Conservation (phyloP, 1,139 yeast genomes). For the Pichia inconspicua region DNA sequence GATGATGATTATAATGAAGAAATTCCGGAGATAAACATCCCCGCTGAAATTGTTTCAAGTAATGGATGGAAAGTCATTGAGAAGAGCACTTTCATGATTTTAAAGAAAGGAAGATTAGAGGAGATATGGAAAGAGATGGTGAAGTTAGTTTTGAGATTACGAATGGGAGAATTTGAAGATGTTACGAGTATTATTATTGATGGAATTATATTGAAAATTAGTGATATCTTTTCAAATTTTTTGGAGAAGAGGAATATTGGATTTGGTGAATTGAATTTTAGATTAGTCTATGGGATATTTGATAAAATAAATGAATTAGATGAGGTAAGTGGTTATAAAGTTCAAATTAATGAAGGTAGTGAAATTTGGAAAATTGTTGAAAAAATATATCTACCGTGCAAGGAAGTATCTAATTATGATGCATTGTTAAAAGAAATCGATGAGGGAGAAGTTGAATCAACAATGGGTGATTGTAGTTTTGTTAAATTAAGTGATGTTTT, state of each 20-base stretch:
- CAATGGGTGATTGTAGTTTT: background rate
- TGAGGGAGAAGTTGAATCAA: background rate
- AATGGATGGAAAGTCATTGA: background rate
- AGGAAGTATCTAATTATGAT: background rate
- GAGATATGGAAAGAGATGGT: background rate
- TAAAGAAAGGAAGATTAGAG: background rate
- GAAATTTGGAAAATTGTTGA: slow-evolving; percentile 8
- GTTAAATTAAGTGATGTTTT: background rate
- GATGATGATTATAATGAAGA: background rate
- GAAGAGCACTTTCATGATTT: background rate
- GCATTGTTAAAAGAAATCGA: slow-evolving; percentile 2
- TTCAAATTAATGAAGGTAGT: slow-evolving; percentile 4
- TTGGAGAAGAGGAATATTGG: slow-evolving; percentile 1
- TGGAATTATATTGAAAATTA: slow-evolving; percentile 8
- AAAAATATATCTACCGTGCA: slow-evolving; percentile 7
- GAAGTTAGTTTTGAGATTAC: background rate
- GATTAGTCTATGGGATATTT: slow-evolving; percentile 7
- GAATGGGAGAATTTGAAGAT: background rate
- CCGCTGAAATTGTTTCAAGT: background rate
- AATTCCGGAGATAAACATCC: background rate
- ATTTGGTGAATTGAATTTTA: slow-evolving; percentile 6
- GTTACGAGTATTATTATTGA: slow-evolving; percentile 3
- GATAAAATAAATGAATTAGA: slow-evolving; percentile 6
- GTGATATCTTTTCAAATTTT: slow-evolving; percentile 8
- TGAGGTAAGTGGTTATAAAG: background rate